These are phyloP conservation scores for Solanum etuberosum DNA, from an alignment of 257 asterid genomes.

Conservation along the genomic window DNA sequence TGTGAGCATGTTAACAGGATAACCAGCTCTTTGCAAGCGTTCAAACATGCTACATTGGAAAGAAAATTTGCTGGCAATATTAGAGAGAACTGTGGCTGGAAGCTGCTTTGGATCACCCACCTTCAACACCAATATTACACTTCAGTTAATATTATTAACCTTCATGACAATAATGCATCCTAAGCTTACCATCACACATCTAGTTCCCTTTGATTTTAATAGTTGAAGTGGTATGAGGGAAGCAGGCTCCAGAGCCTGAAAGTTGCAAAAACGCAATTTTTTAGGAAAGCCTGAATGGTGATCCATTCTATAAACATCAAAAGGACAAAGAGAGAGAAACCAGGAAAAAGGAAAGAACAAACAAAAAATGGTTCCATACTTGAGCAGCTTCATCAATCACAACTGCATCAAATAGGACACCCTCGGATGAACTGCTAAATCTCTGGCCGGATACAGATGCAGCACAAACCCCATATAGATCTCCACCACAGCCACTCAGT, in stretches of 20 bases:
- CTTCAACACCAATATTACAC: conserved; percentile 24
- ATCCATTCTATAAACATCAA: neutral
- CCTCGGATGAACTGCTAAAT: conserved; percentile 57
- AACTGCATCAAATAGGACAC: conserved; percentile 84
- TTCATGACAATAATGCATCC: conserved; percentile 5
- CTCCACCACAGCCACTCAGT: conserved; percentile 98
- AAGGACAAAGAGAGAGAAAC: conserved; percentile 4
- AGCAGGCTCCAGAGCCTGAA: conserved; percentile 95
- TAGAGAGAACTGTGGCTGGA: conserved; percentile 95
- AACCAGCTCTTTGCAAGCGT: conserved; percentile 93
- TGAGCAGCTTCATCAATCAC: conserved; percentile 99
- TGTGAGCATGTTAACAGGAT: conserved; percentile 92
- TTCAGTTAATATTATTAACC: conserved; percentile 9
- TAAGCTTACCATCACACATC: conserved; percentile 81
- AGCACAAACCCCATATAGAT: conserved; percentile 81
- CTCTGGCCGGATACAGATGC: conserved; percentile 63
- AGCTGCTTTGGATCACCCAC: conserved; percentile 99
- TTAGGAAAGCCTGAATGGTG: neutral
- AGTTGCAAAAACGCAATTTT: neutral
- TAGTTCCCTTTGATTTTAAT: conserved; percentile 77
- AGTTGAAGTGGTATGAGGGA: conserved; percentile 97
- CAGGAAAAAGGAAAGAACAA: conserved; percentile 1
- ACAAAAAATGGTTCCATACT: conserved; percentile 25
- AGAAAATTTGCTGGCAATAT: conserved; percentile 77
- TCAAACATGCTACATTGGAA: conserved; percentile 99